These are phyloP conservation scores for Clonostachys rosea DNA, from an alignment of 2,329 filamentous ascomycete species.

Conservation along the genomic window DNA sequence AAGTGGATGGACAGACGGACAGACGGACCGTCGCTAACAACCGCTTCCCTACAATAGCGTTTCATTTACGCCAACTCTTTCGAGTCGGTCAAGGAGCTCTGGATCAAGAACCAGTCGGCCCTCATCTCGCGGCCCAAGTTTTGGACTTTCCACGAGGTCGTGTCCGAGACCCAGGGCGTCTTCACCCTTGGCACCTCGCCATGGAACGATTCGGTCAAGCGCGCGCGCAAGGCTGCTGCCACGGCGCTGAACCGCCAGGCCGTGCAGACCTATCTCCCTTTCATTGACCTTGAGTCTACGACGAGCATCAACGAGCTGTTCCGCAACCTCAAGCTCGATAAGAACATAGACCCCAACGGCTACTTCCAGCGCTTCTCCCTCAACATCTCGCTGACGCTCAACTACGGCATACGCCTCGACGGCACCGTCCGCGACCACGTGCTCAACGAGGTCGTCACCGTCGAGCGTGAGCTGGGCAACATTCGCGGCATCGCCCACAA, in stretches of 20 bases:
- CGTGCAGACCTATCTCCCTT: conserved; percentile 74
- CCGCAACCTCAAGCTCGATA: conserved; percentile 25
- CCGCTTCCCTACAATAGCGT: too few species aligned
- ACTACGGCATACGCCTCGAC: conserved; percentile 73
- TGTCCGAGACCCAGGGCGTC: conserved; percentile 65
- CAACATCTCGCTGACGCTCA: conserved; percentile 72
- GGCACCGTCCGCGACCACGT: conserved; percentile 64
- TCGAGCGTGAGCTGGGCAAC: too few species aligned
- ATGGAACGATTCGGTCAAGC: conserved; percentile 78
- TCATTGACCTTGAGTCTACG: conserved; percentile 72
- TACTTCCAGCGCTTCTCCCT: conserved; percentile 75
- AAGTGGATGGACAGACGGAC: too few species aligned
- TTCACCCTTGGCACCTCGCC: conserved; percentile 82
- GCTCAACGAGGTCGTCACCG: conserved; percentile 56
- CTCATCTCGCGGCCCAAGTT: conserved; percentile 73
- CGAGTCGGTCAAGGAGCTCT: too few species aligned
- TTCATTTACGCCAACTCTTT: too few species aligned
- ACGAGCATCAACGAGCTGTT: conserved; percentile 66
- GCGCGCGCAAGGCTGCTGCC: conserved; percentile 70
- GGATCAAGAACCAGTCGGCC: conserved; percentile 54
- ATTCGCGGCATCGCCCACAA: too few species aligned
- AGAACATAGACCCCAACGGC: conserved; percentile 65
- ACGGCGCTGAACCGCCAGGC: conserved; percentile 74
- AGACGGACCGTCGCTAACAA: too few species aligned
- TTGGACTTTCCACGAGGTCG: conserved; percentile 77